phyloP scores from a whole-genome alignment of 139 green algal species.

The Chlamydomonas applanata region DNA sequence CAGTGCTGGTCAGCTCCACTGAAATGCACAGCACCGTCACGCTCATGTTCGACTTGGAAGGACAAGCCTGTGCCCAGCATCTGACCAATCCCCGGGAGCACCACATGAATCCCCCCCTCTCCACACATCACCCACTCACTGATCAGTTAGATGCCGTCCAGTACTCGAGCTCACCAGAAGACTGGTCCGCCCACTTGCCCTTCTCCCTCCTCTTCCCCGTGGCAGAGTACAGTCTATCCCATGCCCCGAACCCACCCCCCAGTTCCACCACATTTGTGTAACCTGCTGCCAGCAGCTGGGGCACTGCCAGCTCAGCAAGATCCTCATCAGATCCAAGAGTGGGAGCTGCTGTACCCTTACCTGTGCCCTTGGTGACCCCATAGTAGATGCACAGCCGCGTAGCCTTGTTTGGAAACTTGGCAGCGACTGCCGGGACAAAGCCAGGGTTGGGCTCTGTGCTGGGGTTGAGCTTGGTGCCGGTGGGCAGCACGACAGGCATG shows the following conservation, averaged over 20 bases:
- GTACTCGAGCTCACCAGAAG: slow-evolving; percentile 24
- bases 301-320: neutral
- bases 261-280: slow-evolving; percentile 15
- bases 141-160: slow-evolving; percentile 13
- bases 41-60: too few relatives aligned
- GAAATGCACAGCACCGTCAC: too few relatives aligned
- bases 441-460: slow-evolving; percentile 3
- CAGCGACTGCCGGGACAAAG: neutral
- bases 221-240: slow-evolving; percentile 10
- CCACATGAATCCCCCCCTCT: too few relatives aligned
- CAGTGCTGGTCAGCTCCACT: too few relatives aligned
- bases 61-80: too few relatives aligned
- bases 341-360: neutral
- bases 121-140: too few relatives aligned
- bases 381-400: too few relatives aligned
- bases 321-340: too few relatives aligned
- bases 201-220: slow-evolving; percentile 12
- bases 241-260: slow-evolving; percentile 21
- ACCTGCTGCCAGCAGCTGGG: slow-evolving; percentile 10
- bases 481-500: neutral
- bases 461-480: slow-evolving; percentile 5
- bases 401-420: neutral
- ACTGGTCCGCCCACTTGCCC: slow-evolving; percentile 16
- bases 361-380: neutral
- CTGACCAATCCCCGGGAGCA: too few relatives aligned